A percentile compares a stretch with the other conserved stretches of the same genome.
Conservation (phyloP, 2,329 filamentous ascomycete species). For the Neopestalotiopsis rosae region DNA sequence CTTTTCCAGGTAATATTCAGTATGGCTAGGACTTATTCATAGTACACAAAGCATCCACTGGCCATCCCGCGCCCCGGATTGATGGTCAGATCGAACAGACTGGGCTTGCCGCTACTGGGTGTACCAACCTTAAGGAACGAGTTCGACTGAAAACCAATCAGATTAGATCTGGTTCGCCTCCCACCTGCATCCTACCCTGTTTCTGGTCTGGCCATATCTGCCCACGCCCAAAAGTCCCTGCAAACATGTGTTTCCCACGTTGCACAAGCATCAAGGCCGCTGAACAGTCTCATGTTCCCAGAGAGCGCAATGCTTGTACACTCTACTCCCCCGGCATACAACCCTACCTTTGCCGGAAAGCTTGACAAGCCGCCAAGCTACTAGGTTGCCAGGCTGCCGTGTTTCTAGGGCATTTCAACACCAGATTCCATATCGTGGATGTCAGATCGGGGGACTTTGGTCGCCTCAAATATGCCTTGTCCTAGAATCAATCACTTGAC, state of each 20-base stretch:
- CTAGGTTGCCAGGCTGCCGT: not conserved
- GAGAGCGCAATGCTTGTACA: not conserved
- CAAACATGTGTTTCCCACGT: not conserved
- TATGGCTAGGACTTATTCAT: not conserved
- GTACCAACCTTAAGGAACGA: not conserved
- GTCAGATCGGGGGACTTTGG: not conserved
- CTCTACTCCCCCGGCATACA: no score
- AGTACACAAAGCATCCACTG: not conserved
- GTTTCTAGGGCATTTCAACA: not conserved
- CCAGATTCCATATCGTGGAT: not conserved
- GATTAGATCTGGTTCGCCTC: not conserved
- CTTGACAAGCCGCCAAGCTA: not conserved
- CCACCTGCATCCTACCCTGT: not conserved
- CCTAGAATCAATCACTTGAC: not conserved
- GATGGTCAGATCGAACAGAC: not conserved
- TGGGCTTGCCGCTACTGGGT: not conserved
- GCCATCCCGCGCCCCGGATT: not conserved
- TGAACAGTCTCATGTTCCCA: not conserved
- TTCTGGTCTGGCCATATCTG: not conserved
- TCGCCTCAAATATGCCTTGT: not conserved
- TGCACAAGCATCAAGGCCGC: not conserved
- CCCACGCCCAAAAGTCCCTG: not conserved
- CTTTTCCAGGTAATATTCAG: not conserved
- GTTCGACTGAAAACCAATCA: not conserved
- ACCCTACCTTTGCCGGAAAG: no score